Conservation (phyloP, 2,329 filamentous ascomycete genomes). For the Zymoseptoria tritici region DNA sequence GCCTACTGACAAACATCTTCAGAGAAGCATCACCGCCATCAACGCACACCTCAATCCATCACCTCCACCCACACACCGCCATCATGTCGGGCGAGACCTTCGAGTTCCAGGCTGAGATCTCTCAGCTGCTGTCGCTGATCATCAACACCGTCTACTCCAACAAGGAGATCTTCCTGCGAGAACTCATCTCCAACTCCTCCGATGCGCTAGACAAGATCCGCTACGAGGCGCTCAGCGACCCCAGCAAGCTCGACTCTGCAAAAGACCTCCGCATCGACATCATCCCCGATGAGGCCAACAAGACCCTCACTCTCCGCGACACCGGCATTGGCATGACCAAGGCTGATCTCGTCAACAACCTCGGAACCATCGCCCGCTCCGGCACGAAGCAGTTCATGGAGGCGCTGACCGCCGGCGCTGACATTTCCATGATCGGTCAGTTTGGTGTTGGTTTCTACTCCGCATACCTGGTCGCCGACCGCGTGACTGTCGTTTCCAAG, state of each 20-base stretch:
- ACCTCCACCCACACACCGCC: conserved; percentile 20
- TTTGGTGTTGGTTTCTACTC: conserved; percentile 99
- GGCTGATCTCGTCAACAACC: conserved; percentile 99
- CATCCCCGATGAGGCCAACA: conserved; percentile 93
- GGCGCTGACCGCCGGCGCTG: conserved; percentile 92
- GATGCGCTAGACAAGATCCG: conserved; percentile 99
- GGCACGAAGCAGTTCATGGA: conserved; percentile 99
- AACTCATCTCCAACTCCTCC: conserved; percentile 95
- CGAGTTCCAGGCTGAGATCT: conserved; percentile 99
- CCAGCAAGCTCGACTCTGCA: conserved; percentile 90
- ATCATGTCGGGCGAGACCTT: conserved; percentile 89
- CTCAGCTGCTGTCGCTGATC: conserved; percentile 98
- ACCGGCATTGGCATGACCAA: conserved; percentile 99
- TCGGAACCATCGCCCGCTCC: conserved; percentile 97
- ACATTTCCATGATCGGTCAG: conserved; percentile 99
- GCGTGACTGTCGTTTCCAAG: conserved; percentile 92
- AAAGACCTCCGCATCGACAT: conserved; percentile 99
- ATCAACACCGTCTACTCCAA: conserved; percentile 99
- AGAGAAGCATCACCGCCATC: conserved; percentile 2
- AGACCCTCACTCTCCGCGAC: conserved; percentile 95
- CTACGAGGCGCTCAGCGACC: conserved; percentile 96
- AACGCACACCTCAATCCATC: conserved; percentile 3
- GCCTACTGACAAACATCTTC: not conserved
- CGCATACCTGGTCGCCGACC: conserved; percentile 97
- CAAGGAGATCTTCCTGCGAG: conserved; percentile 99